A percentile compares a stretch with the other conserved stretches of the same genome.
Conservation (phyloP, 768 basidiomycete species). For the Dioszegia crocea region DNA sequence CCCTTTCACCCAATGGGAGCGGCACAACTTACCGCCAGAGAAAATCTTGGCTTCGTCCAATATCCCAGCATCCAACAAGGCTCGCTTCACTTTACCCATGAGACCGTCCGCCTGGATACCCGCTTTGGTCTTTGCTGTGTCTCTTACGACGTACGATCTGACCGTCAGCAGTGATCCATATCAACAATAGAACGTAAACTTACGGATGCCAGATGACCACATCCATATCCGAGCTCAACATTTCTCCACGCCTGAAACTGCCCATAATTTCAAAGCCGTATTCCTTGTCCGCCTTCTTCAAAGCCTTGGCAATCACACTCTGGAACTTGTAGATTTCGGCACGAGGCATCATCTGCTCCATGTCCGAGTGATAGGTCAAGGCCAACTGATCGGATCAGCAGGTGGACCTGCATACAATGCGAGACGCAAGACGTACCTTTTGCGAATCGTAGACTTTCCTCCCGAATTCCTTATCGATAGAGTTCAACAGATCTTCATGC, state of each 20-base stretch:
- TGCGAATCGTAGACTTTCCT: constrained; percentile 31
- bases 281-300: constrained; percentile 34
- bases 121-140: constrained; percentile 2
- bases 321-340: constrained; percentile 34
- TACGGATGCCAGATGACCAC: constrained; percentile 43
- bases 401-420: too few relatives aligned
- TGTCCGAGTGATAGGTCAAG: constrained; percentile 33
- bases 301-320: constrained; percentile 20
- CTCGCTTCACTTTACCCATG: constrained; percentile 30
- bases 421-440: constrained; percentile 19
- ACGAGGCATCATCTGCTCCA: constrained; percentile 43
- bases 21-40: constrained; percentile 19
- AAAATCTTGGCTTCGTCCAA: constrained; percentile 29
- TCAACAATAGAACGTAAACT: background rate
- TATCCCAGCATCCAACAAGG: constrained; percentile 25
- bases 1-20: background rate
- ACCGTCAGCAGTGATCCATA: background rate
- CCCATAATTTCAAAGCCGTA: constrained; percentile 45
- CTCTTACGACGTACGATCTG: background rate
- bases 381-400: constrained; percentile 29
- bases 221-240: constrained; percentile 40
- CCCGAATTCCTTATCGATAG: constrained; percentile 20
- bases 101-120: constrained; percentile 12
- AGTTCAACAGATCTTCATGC: constrained; percentile 32
- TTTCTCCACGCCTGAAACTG: constrained; percentile 41